Evolutionary conservation across 495 filamentous ascomycete genomes (phyloP).

Genomic region (Penicillium malachiteum): DNA sequence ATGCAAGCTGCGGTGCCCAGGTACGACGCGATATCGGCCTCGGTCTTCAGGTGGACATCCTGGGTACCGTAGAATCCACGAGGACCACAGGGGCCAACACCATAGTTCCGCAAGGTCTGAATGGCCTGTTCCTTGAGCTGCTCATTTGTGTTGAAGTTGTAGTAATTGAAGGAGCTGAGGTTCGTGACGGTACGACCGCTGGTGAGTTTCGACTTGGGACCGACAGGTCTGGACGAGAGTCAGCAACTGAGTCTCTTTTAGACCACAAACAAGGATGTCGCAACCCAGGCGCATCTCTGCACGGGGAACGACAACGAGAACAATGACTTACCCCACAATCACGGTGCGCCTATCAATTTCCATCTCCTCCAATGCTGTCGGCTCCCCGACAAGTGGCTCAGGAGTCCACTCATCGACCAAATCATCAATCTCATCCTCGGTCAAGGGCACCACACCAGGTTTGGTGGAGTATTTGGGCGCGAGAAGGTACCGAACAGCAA

Average conservation of each 20-base stretch:
- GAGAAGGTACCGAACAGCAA: conserved; percentile 90
- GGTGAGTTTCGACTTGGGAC: conserved; percentile 82
- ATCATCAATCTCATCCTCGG: conserved; percentile 96
- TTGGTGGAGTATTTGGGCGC: conserved; percentile 89
- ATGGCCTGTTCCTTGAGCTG: conserved; percentile 91
- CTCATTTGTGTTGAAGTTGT: conserved; percentile 92
- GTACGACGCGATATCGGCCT: conserved; percentile 88
- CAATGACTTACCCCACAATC: conserved; percentile 69
- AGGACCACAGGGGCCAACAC: conserved; percentile 93
- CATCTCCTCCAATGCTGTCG: conserved; percentile 69
- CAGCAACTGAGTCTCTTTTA: conserved; percentile 6
- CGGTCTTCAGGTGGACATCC: conserved; percentile 96
- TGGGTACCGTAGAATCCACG: conserved; percentile 98
- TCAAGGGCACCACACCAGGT: conserved; percentile 80
- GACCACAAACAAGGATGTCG: too few relatives aligned
- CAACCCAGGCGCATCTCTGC: too few relatives aligned
- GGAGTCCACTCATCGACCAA: conserved; percentile 96
- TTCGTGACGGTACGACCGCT: conserved; percentile 91
- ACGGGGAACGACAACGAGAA: background rate
- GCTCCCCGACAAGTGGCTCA: conserved; percentile 78
- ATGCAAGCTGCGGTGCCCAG: conserved; percentile 86
- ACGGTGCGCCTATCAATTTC: conserved; percentile 84
- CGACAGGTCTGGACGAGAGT: conserved; percentile 66
- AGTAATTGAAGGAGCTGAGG: conserved; percentile 92
- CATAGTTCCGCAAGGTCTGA: conserved; percentile 88